A percentile compares a stretch with the other conserved stretches of the same genome.
These are phyloP conservation scores for Apiotrichum domesticum DNA, from an alignment of 1,284 basidiomycete species.

Conservation along the genomic window DNA sequence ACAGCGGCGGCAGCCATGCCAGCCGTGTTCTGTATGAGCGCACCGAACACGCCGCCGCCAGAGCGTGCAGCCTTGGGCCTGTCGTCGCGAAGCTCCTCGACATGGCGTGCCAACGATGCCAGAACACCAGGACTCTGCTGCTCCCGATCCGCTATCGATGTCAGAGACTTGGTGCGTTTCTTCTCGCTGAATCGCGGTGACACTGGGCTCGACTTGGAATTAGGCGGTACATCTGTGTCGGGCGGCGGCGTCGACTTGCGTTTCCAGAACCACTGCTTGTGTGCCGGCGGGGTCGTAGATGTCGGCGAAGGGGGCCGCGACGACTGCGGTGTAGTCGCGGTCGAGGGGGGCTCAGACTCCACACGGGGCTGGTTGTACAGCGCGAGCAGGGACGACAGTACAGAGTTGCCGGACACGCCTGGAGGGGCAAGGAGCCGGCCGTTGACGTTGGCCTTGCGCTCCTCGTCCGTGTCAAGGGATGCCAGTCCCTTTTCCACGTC, in stretches of 20 bases:
- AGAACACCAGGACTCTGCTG: slow-evolving; percentile 11
- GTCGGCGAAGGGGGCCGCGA: slow-evolving; percentile 32
- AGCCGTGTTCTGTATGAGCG: slow-evolving; percentile 65
- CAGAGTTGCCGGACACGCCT: slow-evolving; percentile 33
- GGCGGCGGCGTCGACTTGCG: neutral
- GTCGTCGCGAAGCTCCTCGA: slow-evolving; percentile 31
- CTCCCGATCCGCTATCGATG: slow-evolving; percentile 7
- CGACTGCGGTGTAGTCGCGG: slow-evolving; percentile 28
- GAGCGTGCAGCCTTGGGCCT: slow-evolving; percentile 55
- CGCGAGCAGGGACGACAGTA: slow-evolving; percentile 41
- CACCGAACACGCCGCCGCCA: slow-evolving; percentile 64
- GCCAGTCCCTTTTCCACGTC: neutral
- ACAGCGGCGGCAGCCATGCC: slow-evolving; percentile 59
- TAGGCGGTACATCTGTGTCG: neutral
- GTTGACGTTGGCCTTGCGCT: slow-evolving; percentile 1
- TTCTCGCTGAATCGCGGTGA: neutral
- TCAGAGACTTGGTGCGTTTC: neutral
- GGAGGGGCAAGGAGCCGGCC: slow-evolving; percentile 8
- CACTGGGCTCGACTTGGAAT: neutral
- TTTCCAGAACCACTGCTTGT: slow-evolving; percentile 4
- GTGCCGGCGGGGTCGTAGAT: slow-evolving; percentile 18
- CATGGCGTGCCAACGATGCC: slow-evolving; percentile 15
- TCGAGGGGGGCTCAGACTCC: slow-evolving; percentile 25
- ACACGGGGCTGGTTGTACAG: slow-evolving; percentile 32
- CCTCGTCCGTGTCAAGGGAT: neutral